phyloP scores from a whole-genome alignment of 2,329 filamentous ascomycete species.

The Neodidymelliopsis sp. region DNA sequence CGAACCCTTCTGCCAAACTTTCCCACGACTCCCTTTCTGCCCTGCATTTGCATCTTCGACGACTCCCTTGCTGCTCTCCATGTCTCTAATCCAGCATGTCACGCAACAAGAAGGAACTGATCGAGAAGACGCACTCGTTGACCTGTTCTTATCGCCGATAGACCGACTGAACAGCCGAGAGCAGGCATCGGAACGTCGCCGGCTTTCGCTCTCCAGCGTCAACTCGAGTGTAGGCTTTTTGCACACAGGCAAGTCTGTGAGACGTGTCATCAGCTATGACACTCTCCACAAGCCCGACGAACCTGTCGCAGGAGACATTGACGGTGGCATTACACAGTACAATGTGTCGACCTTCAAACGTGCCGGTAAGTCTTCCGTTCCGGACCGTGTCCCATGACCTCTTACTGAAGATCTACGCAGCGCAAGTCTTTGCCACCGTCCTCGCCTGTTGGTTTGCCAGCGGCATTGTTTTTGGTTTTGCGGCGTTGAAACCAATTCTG shows the following conservation, averaged over 20 bases:
- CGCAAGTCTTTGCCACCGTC: slow-evolving; percentile 46
- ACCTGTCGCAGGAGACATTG: slow-evolving; percentile 46
- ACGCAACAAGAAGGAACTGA: slow-evolving; percentile 59
- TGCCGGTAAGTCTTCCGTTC: slow-evolving; percentile 35
- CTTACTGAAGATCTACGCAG: slow-evolving; percentile 27
- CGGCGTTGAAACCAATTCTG: slow-evolving; percentile 51
- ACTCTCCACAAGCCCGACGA: slow-evolving; percentile 52
- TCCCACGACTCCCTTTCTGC: slow-evolving; percentile 9
- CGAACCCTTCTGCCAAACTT: slow-evolving; percentile 10
- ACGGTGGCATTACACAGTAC: slow-evolving; percentile 58
- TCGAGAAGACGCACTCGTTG: slow-evolving; percentile 51
- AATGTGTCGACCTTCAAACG: slow-evolving; percentile 53
- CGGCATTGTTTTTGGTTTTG: slow-evolving; percentile 53
- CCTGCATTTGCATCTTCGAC: slow-evolving; percentile 20
- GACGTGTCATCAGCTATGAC: slow-evolving; percentile 58
- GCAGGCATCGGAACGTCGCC: slow-evolving; percentile 37
- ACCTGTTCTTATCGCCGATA: slow-evolving; percentile 46
- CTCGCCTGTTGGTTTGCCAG: slow-evolving; percentile 50
- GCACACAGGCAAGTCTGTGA: slow-evolving; percentile 41
- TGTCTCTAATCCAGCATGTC: slow-evolving; percentile 63
- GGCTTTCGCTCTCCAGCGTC: slow-evolving; percentile 41
- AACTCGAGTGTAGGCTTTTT: slow-evolving; percentile 31
- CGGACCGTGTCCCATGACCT: slow-evolving; percentile 8
- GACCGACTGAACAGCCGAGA: slow-evolving; percentile 42
- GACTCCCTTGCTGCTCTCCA: slow-evolving; percentile 34